Percentiles rank a stretch among this genome's conserved stretches.
These are phyloP conservation scores for Centrapalus pauciflorus DNA, from an alignment of 129 eudicot species.

Conservation along the genomic window DNA sequence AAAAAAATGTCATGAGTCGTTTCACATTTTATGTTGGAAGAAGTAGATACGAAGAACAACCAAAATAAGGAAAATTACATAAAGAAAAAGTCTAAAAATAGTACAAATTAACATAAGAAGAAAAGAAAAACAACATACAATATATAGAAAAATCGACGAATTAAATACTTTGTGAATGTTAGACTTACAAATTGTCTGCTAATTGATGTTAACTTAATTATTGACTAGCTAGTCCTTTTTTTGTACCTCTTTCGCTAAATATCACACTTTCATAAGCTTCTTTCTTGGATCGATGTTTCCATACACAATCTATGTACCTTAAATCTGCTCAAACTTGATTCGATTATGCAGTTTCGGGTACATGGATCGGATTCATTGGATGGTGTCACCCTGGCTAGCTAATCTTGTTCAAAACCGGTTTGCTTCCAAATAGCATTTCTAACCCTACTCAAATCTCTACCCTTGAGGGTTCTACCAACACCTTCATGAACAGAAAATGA, in stretches of 20 bases:
- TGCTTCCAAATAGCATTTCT: constrained; percentile 90
- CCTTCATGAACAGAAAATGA: constrained; percentile 88
- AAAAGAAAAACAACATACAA: constrained; percentile 4
- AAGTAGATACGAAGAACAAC: not conserved
- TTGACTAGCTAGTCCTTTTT: constrained; percentile 7
- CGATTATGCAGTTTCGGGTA: too few species aligned
- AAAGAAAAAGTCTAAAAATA: not conserved
- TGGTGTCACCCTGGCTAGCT: not conserved
- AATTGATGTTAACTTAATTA: constrained; percentile 24
- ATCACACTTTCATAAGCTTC: not conserved
- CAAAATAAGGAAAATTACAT: not conserved
- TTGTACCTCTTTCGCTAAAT: constrained; percentile 15
- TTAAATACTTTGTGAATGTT: constrained; percentile 13
- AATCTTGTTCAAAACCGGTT: constrained; percentile 64
- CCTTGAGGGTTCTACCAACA: constrained; percentile 73
- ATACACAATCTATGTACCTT: not conserved
- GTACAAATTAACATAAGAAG: not conserved
- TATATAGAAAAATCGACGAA: not conserved
- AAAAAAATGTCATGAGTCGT: not conserved
- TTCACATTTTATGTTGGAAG: not conserved
- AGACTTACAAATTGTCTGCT: constrained; percentile 15
- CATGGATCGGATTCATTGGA: not conserved
- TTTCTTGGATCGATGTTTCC: not conserved
- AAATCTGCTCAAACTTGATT: too few species aligned
- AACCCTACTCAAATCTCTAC: constrained; percentile 83